Evolutionary conservation across 73 alveolate genomes (phyloP).

Genomic region (Paramecium sonneborni): DNA sequence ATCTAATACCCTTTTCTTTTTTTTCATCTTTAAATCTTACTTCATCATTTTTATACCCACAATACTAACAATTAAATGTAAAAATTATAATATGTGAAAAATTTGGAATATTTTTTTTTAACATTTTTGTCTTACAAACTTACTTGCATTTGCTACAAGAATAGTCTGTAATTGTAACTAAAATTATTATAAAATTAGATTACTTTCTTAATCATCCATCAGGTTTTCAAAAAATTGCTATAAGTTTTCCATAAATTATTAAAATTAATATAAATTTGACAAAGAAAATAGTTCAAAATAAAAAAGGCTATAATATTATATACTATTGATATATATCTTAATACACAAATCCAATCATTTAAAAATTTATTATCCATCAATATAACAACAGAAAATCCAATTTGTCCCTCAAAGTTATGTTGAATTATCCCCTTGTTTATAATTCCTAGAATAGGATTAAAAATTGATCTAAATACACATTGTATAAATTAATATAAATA

Average conservation of each 20-base stretch:
- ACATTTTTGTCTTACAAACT: constrained; percentile 86
- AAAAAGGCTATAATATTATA: too few species aligned
- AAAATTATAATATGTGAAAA: constrained; percentile 89
- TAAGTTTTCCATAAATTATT: not conserved
- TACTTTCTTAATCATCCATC: not conserved
- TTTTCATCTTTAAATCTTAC: constrained; percentile 90
- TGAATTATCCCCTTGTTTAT: not conserved
- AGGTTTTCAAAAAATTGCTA: not conserved
- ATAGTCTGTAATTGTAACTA: constrained; percentile 74
- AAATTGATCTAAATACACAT: not conserved
- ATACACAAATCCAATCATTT: not conserved
- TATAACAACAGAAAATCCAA: not conserved
- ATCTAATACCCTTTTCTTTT: constrained; percentile 86
- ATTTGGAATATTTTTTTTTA: constrained; percentile 93
- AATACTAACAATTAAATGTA: constrained; percentile 91
- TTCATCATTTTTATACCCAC: constrained; percentile 94
- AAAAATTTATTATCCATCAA: not conserved
- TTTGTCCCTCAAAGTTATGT: not conserved
- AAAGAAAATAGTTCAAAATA: not conserved
- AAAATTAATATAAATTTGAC: not conserved
- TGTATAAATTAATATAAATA: not conserved
- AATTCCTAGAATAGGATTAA: not conserved
- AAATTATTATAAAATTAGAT: not conserved
- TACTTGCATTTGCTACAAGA: constrained; percentile 90
- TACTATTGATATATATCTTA: not conserved